Base-by-base conservation (phyloP, 1,284 basidiomycete genomes). In the Lignosus rhinocerotis region DNA sequence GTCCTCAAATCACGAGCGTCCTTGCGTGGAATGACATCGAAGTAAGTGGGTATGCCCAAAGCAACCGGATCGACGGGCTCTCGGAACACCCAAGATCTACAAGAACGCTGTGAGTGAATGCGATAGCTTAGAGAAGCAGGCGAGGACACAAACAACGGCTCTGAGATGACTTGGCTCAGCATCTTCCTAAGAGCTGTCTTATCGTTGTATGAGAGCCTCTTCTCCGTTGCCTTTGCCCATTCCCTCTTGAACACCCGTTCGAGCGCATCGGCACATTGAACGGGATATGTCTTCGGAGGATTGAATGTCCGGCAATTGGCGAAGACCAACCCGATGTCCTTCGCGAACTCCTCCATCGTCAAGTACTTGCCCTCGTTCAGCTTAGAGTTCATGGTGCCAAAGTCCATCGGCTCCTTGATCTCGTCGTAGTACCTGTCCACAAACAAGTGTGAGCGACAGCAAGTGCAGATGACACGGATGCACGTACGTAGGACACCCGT, bases 401-500 rank as follows among this genome's bases (percentile, higher is more conserved):
- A 87, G 75, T 99, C 96, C 94, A 98, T 99, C 6, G 97, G 97
- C 62, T 90, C 76, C 64, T 85, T 79, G 71, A 99, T 98, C 76
- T 98, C 97, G 10, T 97, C 87, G 58, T 92, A 87, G 72, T 99
- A 99, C 16, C 93, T 96, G 65, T 30, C 64, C 34, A 41, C 11
- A 10, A 17, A 33, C 25, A 17, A 30, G 62, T 17, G 66, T 53
- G 7, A 42, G 58, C 33, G 39, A 17, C 49, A 49, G 62, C 54
- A 41, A 51, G 43, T 19, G 14, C 25, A 21, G 14, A 32, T 6
- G 25, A 25, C 33, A 31, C 44, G 25, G 25, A 25, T 25, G 50
- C 30, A 81, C 89, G 73, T 70, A 94, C 89, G 93, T 94, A 42
- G 92, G 94, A 73, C 90, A 96, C 31, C 88, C 93, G 74, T 91